A percentile compares a stretch with the other conserved stretches of the same genome.
Evolutionary conservation across 768 basidiomycete genomes (phyloP).

Genomic region (Brasilioporus rufonigricans): DNA sequence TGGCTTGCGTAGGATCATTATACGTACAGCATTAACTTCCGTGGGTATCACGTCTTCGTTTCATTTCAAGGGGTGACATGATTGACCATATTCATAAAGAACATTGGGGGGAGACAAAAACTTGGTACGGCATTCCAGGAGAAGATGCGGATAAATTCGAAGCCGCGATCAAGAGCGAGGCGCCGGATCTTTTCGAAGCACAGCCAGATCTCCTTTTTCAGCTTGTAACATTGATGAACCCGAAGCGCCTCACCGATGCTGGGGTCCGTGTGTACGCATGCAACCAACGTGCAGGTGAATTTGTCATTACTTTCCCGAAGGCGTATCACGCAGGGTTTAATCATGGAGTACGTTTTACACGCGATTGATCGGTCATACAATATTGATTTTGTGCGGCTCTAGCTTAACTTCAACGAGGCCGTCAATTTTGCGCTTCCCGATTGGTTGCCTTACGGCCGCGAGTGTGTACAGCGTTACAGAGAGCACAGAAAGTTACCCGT

Average conservation of each 20-base stretch:
- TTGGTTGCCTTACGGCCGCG: slow-evolving; percentile 85
- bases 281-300: slow-evolving; percentile 96
- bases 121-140: slow-evolving; percentile 99
- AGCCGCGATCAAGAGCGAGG: slow-evolving; percentile 90
- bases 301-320: slow-evolving; percentile 96
- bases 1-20: slow-evolving; percentile 77
- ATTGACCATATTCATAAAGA: slow-evolving; percentile 48
- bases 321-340: slow-evolving; percentile 99
- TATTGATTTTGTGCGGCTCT: slow-evolving; percentile 27
- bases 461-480: slow-evolving; percentile 87
- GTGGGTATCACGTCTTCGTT: slow-evolving; percentile 45
- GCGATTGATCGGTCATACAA: slow-evolving; percentile 22
- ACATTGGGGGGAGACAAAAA: slow-evolving; percentile 99
- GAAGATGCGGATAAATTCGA: slow-evolving; percentile 95
- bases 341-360: slow-evolving; percentile 74
- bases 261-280: slow-evolving; percentile 92
- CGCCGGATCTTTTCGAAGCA: slow-evolving; percentile 96
- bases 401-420: slow-evolving; percentile 99
- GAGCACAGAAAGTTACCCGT: slow-evolving; percentile 92
- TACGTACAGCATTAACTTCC: slow-evolving; percentile 93
- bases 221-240: slow-evolving; percentile 97
- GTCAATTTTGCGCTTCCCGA: slow-evolving; percentile 98
- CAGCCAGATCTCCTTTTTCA: slow-evolving; percentile 97
- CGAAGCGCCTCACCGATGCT: slow-evolving; percentile 77
- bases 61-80: slow-evolving; percentile 20